Percentiles rank a stretch among this genome's conserved stretches.
phyloP scores from a whole-genome alignment of 2,329 filamentous ascomycete genomes.

The Neoscytalidium dimidiatum region DNA sequence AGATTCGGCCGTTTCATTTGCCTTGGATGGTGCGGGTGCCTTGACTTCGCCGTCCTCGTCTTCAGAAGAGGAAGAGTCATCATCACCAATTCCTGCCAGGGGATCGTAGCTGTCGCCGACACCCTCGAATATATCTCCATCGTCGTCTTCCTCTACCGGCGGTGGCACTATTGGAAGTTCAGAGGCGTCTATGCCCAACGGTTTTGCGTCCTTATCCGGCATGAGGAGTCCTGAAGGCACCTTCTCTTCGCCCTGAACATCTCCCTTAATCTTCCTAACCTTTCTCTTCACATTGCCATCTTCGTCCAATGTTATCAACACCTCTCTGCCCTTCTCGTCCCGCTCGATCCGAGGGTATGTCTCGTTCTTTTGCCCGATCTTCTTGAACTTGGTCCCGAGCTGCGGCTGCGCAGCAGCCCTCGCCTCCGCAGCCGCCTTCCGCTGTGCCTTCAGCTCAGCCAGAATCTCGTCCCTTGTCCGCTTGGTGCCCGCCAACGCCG shows the following conservation, averaged over 20 bases:
- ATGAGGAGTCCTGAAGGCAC: conserved; percentile 39
- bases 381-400: conserved; percentile 58
- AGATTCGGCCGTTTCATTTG: background rate
- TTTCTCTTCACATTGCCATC: conserved; percentile 65
- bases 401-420: conserved; percentile 48
- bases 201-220: conserved; percentile 48
- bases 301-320: conserved; percentile 60
- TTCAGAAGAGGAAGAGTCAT: conserved; percentile 46
- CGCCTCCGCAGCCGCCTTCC: conserved; percentile 46
- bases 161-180: conserved; percentile 24
- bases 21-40: conserved; percentile 13
- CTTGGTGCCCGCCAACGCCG: conserved; percentile 52
- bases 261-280: conserved; percentile 53
- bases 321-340: conserved; percentile 58
- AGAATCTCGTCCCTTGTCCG: conserved; percentile 61
- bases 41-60: conserved; percentile 29
- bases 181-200: conserved; percentile 54
- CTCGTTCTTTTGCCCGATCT: conserved; percentile 49
- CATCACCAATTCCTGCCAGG: conserved; percentile 52
- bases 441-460: conserved; percentile 59
- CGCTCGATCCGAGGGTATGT: conserved; percentile 57
- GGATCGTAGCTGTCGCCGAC: conserved; percentile 63
- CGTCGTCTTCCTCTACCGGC: conserved; percentile 49
- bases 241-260: conserved; percentile 39
- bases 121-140: conserved; percentile 64